These are phyloP conservation scores for Leccinum fuscescens DNA, from an alignment of 1,284 basidiomycete genomes.

Conservation along the genomic window DNA sequence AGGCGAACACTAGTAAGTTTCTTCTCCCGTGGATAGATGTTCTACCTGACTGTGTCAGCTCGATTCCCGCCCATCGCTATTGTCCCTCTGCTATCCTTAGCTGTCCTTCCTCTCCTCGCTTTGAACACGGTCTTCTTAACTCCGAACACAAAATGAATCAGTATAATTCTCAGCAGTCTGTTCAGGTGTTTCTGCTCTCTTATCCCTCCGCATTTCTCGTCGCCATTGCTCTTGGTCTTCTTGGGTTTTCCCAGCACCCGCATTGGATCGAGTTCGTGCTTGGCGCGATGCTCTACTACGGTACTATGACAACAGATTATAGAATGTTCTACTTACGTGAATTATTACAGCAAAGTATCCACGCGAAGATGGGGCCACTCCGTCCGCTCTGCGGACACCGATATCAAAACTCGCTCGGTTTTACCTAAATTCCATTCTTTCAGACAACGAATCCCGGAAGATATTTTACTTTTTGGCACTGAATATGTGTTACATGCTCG, in stretches of 20 bases:
- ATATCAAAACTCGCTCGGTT: slow-evolving; percentile 60
- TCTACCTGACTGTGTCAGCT: slow-evolving; percentile 33
- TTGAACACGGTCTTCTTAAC: slow-evolving; percentile 57
- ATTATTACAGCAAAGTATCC: slow-evolving; percentile 54
- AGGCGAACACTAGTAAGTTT: slow-evolving; percentile 54
- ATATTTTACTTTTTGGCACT: slow-evolving; percentile 97
- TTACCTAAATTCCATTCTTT: slow-evolving; percentile 86
- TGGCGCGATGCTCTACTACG: slow-evolving; percentile 54
- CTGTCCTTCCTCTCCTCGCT: slow-evolving; percentile 57
- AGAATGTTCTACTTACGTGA: slow-evolving; percentile 4
- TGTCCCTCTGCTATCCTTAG: slow-evolving; percentile 53
- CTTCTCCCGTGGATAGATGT: background rate
- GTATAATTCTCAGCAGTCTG: slow-evolving; percentile 45
- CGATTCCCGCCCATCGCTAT: slow-evolving; percentile 37
- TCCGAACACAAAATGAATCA: slow-evolving; percentile 49
- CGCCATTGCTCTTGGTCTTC: slow-evolving; percentile 46
- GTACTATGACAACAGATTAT: slow-evolving; percentile 36
- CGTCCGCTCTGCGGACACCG: slow-evolving; percentile 51
- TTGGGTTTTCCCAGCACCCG: slow-evolving; percentile 55
- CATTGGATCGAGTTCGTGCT: slow-evolving; percentile 55
- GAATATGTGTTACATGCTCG: slow-evolving; percentile 94
- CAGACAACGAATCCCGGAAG: slow-evolving; percentile 88
- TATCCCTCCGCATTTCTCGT: slow-evolving; percentile 48
- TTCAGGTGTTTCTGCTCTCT: slow-evolving; percentile 54
- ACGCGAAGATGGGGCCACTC: slow-evolving; percentile 42